phyloP scores from a whole-genome alignment of 805 yeast genomes.

The Diddensiella transvaalensis region DNA sequence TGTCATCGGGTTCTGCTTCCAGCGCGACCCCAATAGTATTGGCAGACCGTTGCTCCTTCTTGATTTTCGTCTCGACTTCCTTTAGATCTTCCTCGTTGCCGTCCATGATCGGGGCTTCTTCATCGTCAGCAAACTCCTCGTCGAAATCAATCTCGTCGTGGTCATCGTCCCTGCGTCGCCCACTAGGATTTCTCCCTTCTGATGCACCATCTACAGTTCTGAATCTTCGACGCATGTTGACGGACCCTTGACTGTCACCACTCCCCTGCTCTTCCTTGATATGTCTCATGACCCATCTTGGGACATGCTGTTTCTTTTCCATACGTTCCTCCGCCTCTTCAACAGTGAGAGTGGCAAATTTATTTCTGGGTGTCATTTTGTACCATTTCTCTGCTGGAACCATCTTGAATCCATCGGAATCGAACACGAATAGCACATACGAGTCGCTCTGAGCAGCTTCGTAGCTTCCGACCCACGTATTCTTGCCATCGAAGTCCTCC shows the following conservation, averaged over 20 bases:
- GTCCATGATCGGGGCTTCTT: slow-evolving; percentile 96
- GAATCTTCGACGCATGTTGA: slow-evolving; percentile 44
- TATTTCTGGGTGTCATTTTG: slow-evolving; percentile 87
- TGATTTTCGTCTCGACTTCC: slow-evolving; percentile 61
- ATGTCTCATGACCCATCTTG: slow-evolving; percentile 95
- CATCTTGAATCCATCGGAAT: slow-evolving; percentile 84
- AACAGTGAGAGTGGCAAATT: slow-evolving; percentile 85
- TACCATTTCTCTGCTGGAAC: slow-evolving; percentile 94
- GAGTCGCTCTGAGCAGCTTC: slow-evolving; percentile 88
- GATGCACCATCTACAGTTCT: slow-evolving; percentile 47
- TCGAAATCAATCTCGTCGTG: slow-evolving; percentile 92
- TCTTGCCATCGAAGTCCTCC: slow-evolving; percentile 92
- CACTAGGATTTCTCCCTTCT: slow-evolving; percentile 37
- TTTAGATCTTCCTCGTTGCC: slow-evolving; percentile 94
- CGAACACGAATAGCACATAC: slow-evolving; percentile 82
- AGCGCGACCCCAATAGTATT: slow-evolving; percentile 61
- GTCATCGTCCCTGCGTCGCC: slow-evolving; percentile 52
- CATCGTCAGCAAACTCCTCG: slow-evolving; percentile 97
- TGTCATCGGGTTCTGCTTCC: slow-evolving; percentile 55
- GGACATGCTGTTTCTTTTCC: slow-evolving; percentile 73
- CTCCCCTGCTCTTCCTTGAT: slow-evolving; percentile 58
- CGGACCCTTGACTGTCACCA: slow-evolving; percentile 36
- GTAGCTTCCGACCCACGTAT: slow-evolving; percentile 93
- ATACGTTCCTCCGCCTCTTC: slow-evolving; percentile 96
- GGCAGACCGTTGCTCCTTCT: slow-evolving; percentile 49